These are phyloP conservation scores for Coniochaeta sp. DNA, from an alignment of 2,329 filamentous ascomycete species.

Conservation along the genomic window DNA sequence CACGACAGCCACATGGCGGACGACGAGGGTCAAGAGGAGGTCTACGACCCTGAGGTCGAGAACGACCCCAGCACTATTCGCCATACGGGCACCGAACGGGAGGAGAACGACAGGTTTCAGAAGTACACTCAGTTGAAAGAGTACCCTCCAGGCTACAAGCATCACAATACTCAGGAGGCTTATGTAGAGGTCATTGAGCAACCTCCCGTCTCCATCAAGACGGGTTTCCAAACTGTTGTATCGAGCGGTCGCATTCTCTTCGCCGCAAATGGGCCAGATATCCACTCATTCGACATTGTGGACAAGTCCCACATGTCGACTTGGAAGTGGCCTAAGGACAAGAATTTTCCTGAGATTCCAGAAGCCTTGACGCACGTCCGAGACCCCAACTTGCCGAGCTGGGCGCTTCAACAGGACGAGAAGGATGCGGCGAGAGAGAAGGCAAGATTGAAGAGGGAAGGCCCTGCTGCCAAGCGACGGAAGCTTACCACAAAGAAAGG, in stretches of 20 bases:
- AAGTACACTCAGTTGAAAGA: neutral
- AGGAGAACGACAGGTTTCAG: neutral
- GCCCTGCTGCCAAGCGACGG: constrained; percentile 19
- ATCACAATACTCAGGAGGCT: neutral
- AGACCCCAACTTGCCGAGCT: neutral
- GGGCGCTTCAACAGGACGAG: neutral
- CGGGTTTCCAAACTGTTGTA: neutral
- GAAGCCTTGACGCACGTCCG: constrained; percentile 14
- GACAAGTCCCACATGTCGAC: constrained; percentile 50
- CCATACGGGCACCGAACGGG: neutral
- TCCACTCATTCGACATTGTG: constrained; percentile 59
- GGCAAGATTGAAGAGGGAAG: neutral
- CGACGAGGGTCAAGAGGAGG: neutral
- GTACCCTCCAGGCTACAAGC: neutral
- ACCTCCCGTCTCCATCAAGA: neutral
- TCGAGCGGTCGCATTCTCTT: constrained; percentile 52
- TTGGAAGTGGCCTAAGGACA: constrained; percentile 44
- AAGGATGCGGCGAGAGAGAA: neutral
- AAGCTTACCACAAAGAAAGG: constrained; percentile 10
- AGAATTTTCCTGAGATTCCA: neutral
- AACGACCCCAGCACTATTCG: neutral
- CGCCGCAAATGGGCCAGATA: constrained; percentile 63
- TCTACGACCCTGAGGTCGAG: neutral
- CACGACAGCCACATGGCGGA: neutral
- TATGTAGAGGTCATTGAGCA: neutral